Evolutionary conservation across 2,329 filamentous ascomycete genomes (phyloP).

Genomic region (Fusarium palustre): DNA sequence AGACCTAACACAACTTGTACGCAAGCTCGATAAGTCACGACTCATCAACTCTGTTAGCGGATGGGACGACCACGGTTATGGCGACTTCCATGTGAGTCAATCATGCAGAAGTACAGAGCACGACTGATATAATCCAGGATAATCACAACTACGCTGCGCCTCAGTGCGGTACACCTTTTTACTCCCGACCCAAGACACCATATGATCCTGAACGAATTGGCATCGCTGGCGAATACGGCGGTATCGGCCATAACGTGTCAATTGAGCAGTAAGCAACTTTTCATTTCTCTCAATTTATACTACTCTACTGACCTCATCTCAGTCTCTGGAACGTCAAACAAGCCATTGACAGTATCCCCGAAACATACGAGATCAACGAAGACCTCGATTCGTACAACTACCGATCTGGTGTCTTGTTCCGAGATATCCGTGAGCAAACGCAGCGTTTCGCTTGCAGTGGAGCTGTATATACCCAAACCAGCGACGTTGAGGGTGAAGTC

Average conservation of each 20-base stretch:
- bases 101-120: accelerated
- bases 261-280: constrained; percentile 54
- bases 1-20: constrained; percentile 65
- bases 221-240: constrained; percentile 78
- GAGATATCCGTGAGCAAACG: constrained; percentile 71
- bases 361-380: constrained; percentile 75
- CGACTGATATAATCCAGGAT: constrained; percentile 53
- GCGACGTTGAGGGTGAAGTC: constrained; percentile 79
- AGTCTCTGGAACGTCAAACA: constrained; percentile 73
- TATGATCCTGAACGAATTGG: constrained; percentile 71
- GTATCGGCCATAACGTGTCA: constrained; percentile 73
- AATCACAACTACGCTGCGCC: constrained; percentile 79
- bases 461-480: constrained; percentile 79
- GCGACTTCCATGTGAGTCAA: constrained; percentile 63
- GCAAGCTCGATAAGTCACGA: constrained; percentile 70
- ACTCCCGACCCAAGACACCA: constrained; percentile 66
- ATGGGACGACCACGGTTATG: constrained; percentile 76
- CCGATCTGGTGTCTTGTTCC: constrained; percentile 69
- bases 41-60: constrained; percentile 73
- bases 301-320: constrained; percentile 20
- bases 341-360: constrained; percentile 70
- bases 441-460: constrained; percentile 72
- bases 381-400: constrained; percentile 73
- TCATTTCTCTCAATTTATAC: accelerated
- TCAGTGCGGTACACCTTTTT: constrained; percentile 77